Percentiles rank a stretch among this genome's conserved stretches.
These are phyloP conservation scores for Lactarius hengduanensis DNA, from an alignment of 768 basidiomycete genomes.

Conservation along the genomic window DNA sequence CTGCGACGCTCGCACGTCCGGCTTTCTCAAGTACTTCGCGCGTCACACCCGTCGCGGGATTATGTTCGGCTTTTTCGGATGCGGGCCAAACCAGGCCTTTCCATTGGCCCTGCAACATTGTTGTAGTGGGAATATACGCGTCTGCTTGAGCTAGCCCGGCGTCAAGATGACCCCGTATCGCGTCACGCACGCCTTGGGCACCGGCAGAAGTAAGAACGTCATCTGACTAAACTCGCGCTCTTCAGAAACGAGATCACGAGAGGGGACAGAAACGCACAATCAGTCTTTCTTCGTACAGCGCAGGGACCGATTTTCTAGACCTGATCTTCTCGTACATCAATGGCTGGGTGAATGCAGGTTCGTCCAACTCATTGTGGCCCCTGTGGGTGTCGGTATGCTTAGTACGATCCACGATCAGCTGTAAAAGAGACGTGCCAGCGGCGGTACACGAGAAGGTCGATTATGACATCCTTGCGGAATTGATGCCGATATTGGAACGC, in stretches of 20 bases:
- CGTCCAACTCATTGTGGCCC: conserved; percentile 88
- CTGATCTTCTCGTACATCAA: conserved; percentile 90
- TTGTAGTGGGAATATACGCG: conserved; percentile 47
- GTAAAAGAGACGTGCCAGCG: conserved; percentile 52
- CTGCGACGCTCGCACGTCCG: conserved; percentile 65
- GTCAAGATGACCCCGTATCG: conserved; percentile 65
- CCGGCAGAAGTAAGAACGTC: conserved; percentile 51
- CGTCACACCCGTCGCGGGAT: conserved; percentile 69
- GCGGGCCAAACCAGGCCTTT: conserved; percentile 56
- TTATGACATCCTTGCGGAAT: conserved; percentile 89
- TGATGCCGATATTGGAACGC: conserved; percentile 84
- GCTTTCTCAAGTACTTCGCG: conserved; percentile 51
- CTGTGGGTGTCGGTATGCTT: conserved; percentile 36
- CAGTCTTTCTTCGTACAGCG: conserved; percentile 77
- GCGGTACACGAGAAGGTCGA: conserved; percentile 87
- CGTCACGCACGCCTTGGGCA: conserved; percentile 49
- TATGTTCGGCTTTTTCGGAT: conserved; percentile 46
- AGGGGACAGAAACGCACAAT: conserved; percentile 46
- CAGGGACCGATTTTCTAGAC: conserved; percentile 71
- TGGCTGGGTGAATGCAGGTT: conserved; percentile 84
- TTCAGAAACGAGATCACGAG: background rate
- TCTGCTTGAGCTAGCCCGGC: conserved; percentile 52
- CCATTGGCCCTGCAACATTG: conserved; percentile 74
- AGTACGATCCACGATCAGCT: background rate
- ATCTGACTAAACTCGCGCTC: conserved; percentile 36